Evolutionary conservation across 2,329 filamentous ascomycete genomes (phyloP), one percentile per base, ranked within the genome.

Genomic region (Fusarium caatingaense): DNA sequence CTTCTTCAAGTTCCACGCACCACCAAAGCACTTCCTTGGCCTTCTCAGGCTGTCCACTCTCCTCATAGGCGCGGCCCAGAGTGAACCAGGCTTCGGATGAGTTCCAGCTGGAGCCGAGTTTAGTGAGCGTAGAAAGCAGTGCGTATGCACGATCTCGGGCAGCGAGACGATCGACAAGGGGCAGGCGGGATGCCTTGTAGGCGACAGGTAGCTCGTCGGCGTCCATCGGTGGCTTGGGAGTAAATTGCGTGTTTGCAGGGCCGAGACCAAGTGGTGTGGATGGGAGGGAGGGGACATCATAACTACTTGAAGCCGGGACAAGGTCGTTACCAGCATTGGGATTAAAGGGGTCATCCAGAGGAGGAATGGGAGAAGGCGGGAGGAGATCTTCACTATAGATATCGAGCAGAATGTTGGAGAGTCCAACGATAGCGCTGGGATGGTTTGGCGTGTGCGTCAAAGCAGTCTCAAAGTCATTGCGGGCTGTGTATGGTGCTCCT

Each of bases 21-120:
- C 95, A 98, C 96, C 96, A 98, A 9, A 98, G 85, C 47, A 94
- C 93, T 73, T 96, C 92, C 82, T 94, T 97, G 16, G 96, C 92
- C 83, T 95, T 97, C 40, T 96, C 92, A 3, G 89, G 80, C 82
- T 97, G 93, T 1, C 92, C 92, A 60, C 93, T 92, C 77, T 94
- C 89, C 80, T 99, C 96, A 76, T 98, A 93, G 12, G 93, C 94
- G 68, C 93, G 86, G 1, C 94, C 93, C 34, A 99, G 86, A 7
- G 92, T 88, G 76, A 93, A 95, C 96, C 96, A 99, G 8, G 95
- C 96, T 77, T 98, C 96, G 1, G 93, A 90, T 78, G 91, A 88
- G 79, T 98, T 95, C 96, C 96, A 99, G 0, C 93, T 93, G 15
- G 85, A 86, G 11, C 95, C 95, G 11, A 94, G 87, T 78, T 94